Evolutionary conservation across 2,329 filamentous ascomycete species (phyloP).

Genomic region (Ceratocystis lukuohia): DNA sequence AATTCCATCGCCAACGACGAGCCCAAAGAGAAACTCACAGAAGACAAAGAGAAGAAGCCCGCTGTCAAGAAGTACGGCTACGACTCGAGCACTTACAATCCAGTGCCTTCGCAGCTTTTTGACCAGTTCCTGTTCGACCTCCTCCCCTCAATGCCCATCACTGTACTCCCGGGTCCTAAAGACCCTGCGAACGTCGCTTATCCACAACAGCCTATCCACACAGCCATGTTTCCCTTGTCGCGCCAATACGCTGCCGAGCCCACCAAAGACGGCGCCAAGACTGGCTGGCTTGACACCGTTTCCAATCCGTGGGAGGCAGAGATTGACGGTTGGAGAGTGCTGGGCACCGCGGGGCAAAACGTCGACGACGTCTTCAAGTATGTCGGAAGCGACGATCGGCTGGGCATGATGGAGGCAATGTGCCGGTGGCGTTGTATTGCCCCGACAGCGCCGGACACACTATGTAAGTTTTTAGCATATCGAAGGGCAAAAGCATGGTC

Average conservation of each 20-base stretch:
- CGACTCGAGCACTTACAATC: conserved; percentile 77
- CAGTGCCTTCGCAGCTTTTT: conserved; percentile 67
- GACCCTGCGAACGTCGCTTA: conserved; percentile 85
- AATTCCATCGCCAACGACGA: conserved; percentile 64
- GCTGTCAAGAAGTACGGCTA: conserved; percentile 80
- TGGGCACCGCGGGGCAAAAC: conserved; percentile 83
- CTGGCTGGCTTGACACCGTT: conserved; percentile 70
- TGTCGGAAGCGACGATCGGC: conserved; percentile 58
- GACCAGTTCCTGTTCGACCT: conserved; percentile 72
- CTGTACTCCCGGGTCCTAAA: conserved; percentile 66
- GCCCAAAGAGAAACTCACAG: conserved; percentile 28
- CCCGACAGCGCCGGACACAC: conserved; percentile 86
- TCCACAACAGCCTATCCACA: conserved; percentile 85
- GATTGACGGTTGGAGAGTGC: conserved; percentile 74
- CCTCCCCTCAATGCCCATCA: conserved; percentile 76
- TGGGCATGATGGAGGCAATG: conserved; percentile 90
- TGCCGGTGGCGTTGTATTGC: conserved; percentile 82
- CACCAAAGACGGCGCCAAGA: conserved; percentile 20
- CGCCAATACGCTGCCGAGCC: conserved; percentile 50
- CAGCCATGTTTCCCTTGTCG: conserved; percentile 73
- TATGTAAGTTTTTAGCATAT: conserved; percentile 49
- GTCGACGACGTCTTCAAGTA: conserved; percentile 92
- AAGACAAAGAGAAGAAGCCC: conserved; percentile 32
- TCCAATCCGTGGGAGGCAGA: conserved; percentile 93
- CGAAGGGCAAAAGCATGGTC: not conserved